phyloP scores from a whole-genome alignment of 768 basidiomycete genomes.

The Naematelia aurantialba region DNA sequence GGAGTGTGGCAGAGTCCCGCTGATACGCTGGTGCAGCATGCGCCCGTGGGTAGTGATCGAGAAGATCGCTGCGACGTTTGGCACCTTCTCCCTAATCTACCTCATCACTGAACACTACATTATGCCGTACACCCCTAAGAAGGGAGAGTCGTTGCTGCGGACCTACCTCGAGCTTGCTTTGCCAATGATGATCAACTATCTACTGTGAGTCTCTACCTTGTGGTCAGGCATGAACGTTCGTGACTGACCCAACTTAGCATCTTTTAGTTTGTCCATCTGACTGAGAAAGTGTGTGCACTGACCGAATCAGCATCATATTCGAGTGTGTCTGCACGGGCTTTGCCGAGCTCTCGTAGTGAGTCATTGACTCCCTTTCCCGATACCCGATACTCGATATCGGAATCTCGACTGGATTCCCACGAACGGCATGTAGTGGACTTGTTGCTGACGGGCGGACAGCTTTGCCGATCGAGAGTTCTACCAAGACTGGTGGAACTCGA shows the following conservation, averaged over 20 bases:
- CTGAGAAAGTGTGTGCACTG: not conserved
- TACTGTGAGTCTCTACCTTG: constrained; percentile 79
- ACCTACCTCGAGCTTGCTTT: constrained; percentile 79
- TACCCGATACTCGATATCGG: too few relatives aligned
- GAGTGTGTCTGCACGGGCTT: constrained; percentile 97
- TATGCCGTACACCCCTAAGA: constrained; percentile 63
- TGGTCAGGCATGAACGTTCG: constrained; percentile 57
- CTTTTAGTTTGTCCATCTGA: constrained; percentile 40
- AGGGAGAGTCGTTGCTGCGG: constrained; percentile 51
- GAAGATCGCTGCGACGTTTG: constrained; percentile 79
- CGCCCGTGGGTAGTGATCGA: constrained; percentile 72
- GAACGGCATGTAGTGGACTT: not conserved
- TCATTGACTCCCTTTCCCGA: not conserved
- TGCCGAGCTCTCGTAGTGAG: constrained; percentile 81
- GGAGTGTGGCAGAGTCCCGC: not conserved
- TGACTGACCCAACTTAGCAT: too few relatives aligned
- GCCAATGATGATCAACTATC: constrained; percentile 69
- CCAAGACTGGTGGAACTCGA: constrained; percentile 99
- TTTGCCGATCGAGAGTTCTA: constrained; percentile 98
- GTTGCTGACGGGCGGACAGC: constrained; percentile 51
- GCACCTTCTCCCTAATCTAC: constrained; percentile 84
- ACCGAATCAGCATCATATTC: constrained; percentile 48
- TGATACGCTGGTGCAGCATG: constrained; percentile 40
- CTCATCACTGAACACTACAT: constrained; percentile 89
- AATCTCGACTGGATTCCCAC: too few relatives aligned